Evolutionary conservation across 176 grass and related monocot species (phyloP).

Genomic region (Lolium multiflorum): DNA sequence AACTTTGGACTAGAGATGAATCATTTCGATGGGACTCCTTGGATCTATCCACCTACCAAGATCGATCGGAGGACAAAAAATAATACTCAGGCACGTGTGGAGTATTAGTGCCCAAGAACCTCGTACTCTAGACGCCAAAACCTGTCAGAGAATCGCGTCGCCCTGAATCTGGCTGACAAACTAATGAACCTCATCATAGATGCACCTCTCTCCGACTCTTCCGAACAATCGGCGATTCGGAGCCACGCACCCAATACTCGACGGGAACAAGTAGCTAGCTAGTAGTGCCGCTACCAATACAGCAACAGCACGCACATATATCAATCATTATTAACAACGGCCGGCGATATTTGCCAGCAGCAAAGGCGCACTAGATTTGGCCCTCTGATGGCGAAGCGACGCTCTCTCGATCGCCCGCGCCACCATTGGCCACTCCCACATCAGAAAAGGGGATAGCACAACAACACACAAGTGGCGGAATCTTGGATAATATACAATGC

Average conservation of each 20-base stretch:
- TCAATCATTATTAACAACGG: constrained; percentile 21
- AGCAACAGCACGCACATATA: not conserved
- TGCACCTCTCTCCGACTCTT: not conserved
- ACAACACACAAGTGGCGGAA: constrained; percentile 5
- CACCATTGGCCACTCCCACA: constrained; percentile 48
- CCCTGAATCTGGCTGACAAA: not conserved
- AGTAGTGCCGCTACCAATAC: constrained; percentile 3
- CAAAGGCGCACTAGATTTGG: constrained; percentile 20
- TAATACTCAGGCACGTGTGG: not conserved
- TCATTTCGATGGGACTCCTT: constrained; percentile 13
- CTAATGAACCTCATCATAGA: constrained; percentile 11
- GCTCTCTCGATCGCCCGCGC: constrained; percentile 33
- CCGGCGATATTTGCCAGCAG: constrained; percentile 32
- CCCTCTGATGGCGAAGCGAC: constrained; percentile 31
- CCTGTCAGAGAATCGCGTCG: not conserved
- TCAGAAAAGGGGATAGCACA: constrained; percentile 15
- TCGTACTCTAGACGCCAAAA: constrained; percentile 17
- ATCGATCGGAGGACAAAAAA: not conserved
- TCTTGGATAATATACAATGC: constrained; percentile 45
- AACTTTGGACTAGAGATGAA: not conserved
- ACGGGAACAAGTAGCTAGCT: not conserved
- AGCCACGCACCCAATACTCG: not conserved
- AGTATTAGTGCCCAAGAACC: not conserved
- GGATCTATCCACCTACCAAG: not conserved
- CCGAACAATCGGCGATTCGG: not conserved